Evolutionary conservation across 1,284 basidiomycete species (phyloP), one percentile per base, ranked within the genome.

Genomic region (Ustilago vetiveriae): DNA sequence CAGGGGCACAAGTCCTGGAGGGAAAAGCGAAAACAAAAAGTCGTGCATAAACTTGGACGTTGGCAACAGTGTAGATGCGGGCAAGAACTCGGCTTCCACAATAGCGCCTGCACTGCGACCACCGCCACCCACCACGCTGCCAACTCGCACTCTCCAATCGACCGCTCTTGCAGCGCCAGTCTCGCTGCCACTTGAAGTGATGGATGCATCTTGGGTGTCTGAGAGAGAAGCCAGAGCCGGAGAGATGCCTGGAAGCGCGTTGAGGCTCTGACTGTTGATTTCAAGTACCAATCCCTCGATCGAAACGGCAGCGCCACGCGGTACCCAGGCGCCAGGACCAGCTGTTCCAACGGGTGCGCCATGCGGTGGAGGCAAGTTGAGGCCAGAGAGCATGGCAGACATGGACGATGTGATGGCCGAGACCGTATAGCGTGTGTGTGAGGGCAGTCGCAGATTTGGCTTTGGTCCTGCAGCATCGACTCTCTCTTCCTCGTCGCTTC

Each of bases 291-390:
- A 30, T 11, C 75, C 75, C 38, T 77, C 75, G 44, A 77, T 68
- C 7, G 59, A 55, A 17, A 75, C 60, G 7, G 64, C 70, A 0
- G 75, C 70, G 11, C 75, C 75, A 4, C 75, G 66, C 16, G 65
- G 73, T 1, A 75, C 65, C 75, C 75, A 77, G 2, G 75, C 70
- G n/a, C 75, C 75, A 8, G 75, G 75, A 2, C 75, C 75, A 6
- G 64, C 64, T 30, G 70, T 75, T 17, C 75, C 75, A 1, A 60
- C 64, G 13, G 75, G 59, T 4, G 75, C 63, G 9, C 75, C 75
- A 27, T 74, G 67, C 14, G 75, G 75, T 14, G 72, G 71, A 0
- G 75, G 75, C 11, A 77, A 50, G 30, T 69, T 73, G 23, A 72
- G 59, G 3, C 58, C 51, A 2, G 58, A 57, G 6, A 72, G 32